Conservation (phyloP, 2,329 filamentous ascomycete genomes). For the Westerdykella ornata region DNA sequence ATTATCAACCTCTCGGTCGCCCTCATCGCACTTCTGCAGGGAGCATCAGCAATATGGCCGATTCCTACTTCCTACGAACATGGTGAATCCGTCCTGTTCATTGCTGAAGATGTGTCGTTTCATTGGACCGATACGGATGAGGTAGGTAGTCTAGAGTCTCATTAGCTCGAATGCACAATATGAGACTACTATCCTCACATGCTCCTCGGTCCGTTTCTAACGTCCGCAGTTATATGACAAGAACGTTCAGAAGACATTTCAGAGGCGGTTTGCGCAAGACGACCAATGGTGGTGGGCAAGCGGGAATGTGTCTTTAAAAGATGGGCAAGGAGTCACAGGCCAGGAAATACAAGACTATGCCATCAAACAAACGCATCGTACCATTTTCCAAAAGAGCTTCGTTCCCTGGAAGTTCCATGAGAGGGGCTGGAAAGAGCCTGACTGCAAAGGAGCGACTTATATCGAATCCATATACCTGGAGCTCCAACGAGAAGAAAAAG, state of each 20-base stretch:
- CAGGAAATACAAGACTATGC: constrained; percentile 44
- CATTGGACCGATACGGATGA: constrained; percentile 27
- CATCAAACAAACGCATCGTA: constrained; percentile 51
- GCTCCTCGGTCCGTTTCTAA: constrained; percentile 19
- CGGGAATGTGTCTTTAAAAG: constrained; percentile 1
- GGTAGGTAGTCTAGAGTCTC: constrained; percentile 12
- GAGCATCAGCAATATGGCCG: constrained; percentile 40
- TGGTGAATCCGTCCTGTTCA: constrained; percentile 38
- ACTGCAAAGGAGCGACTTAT: constrained; percentile 40
- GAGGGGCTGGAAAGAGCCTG: constrained; percentile 59
- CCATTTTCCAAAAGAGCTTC: constrained; percentile 62
- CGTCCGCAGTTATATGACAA: constrained; percentile 9
- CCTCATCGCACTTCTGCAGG: constrained; percentile 14
- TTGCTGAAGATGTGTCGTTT: constrained; percentile 35
- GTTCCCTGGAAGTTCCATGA: constrained; percentile 73
- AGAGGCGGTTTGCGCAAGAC: constrained; percentile 3
- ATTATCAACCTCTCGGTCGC: constrained; percentile 3
- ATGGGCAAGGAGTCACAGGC: constrained; percentile 36
- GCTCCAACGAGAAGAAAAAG: constrained; percentile 53
- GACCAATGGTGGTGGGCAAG: constrained; percentile 1
- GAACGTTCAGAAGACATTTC: constrained; percentile 7
- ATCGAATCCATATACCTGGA: constrained; percentile 57
- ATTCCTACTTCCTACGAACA: constrained; percentile 34
- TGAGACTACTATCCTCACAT: constrained; percentile 8
- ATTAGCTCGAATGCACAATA: too few species aligned